Evolutionary conservation across 371 early-diverging fungal species (phyloP), one percentile per base, ranked within the genome.

Genomic region (Mortierella sp.): DNA sequence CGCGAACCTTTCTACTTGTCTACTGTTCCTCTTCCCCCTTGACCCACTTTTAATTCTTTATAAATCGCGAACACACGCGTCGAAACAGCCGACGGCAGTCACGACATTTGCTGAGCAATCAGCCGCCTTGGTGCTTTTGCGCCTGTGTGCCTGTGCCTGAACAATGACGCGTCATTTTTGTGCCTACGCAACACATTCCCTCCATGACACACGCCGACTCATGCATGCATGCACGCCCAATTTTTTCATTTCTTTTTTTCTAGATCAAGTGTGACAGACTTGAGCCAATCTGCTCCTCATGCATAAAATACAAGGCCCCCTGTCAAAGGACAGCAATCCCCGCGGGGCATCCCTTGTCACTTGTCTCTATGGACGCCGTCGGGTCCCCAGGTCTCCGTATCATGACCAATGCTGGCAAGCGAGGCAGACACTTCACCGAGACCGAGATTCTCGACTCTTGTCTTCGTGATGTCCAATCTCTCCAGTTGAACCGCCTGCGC

Each of bases 221-320:
- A 47, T 28, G 65, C 65, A 65, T 65, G 57, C 58, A 58, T 38
- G 38, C n/a, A 48, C 38, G 48, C 26, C 24, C 60, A 42, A 48
- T 52, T 50, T 28, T 44, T 45, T 34, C 38, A 42, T 45, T 48
- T 44, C 31, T 38, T 34, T 34, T 26, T 26, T 38, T 34, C 34
- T 70, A 86, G 87, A 86, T 86, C 70, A 82, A 78, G 55, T 86
- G 87, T 72, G 87, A 86, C 38, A 80, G 87, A 26, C 80, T 86
- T 26, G 80, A 86, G 50, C 87, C 87, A 28, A 78, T 78, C 10
- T 86, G 87, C 74, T 86, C 87, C 10, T 82, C 87, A 5, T 86
- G 87, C 70, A 76, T 82, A 72, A 86, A 86, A 63, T 86, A 86
- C 78, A 86, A 86, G 60, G 87, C 87, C 4, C 80, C 76, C 13